phyloP scores from a whole-genome alignment of 352 stramenopile species.

The Pythium phragmiticola region DNA sequence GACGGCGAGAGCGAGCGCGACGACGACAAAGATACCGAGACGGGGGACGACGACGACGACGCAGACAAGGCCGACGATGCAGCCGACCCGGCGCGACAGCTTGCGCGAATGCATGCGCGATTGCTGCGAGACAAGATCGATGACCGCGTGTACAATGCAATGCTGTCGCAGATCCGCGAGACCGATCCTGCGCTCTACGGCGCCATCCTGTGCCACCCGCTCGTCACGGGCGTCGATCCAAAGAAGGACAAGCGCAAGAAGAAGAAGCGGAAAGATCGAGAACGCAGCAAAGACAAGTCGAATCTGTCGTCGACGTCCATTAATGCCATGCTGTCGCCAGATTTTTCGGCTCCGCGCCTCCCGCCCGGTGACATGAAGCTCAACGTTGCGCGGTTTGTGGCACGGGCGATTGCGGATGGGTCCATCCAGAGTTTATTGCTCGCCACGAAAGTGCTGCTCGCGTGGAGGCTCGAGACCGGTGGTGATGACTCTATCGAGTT shows the following conservation, averaged over 20 bases:
- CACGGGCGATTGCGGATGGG: slow-evolving; percentile 69
- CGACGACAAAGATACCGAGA: slow-evolving; percentile 56
- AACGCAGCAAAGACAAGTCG: slow-evolving; percentile 62
- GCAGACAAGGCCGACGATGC: slow-evolving; percentile 43
- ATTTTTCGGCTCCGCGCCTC: slow-evolving; percentile 62
- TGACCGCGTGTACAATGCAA: slow-evolving; percentile 69
- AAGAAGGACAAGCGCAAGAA: slow-evolving; percentile 85
- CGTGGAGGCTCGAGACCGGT: slow-evolving; percentile 37
- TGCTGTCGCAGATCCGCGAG: slow-evolving; percentile 78
- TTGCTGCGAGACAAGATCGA: slow-evolving; percentile 73
- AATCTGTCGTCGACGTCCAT: slow-evolving; percentile 29
- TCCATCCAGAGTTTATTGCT: slow-evolving; percentile 76
- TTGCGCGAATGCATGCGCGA: slow-evolving; percentile 48
- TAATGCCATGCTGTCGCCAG: slow-evolving; percentile 65
- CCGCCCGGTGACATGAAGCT: slow-evolving; percentile 48
- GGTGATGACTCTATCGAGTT: slow-evolving; percentile 24
- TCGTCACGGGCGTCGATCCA: slow-evolving; percentile 73
- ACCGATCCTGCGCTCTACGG: slow-evolving; percentile 80
- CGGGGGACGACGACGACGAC: slow-evolving; percentile 55
- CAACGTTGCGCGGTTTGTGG: slow-evolving; percentile 77
- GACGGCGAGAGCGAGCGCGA: slow-evolving; percentile 64
- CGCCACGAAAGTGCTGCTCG: slow-evolving; percentile 65
- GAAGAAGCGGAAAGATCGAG: slow-evolving; percentile 81
- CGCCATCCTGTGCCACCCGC: slow-evolving; percentile 79
- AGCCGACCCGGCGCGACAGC: slow-evolving; percentile 41